These are phyloP conservation scores for Taiozyma sp. DNA, from an alignment of 1,139 yeast genomes.

Conservation along the genomic window DNA sequence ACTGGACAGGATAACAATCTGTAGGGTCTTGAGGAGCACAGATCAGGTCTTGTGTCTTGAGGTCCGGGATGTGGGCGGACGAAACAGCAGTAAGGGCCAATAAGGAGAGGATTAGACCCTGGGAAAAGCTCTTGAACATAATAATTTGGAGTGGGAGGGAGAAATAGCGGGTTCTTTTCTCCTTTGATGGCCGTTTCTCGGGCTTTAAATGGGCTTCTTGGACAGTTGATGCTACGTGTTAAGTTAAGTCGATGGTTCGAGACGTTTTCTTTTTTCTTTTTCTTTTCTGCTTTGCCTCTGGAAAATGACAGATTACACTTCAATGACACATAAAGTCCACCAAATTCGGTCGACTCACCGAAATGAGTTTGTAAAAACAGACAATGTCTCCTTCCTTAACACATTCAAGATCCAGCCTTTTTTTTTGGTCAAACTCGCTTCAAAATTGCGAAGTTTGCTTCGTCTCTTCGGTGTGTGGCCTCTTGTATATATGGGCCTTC, in stretches of 20 bases:
- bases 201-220: not conserved
- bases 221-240: not conserved
- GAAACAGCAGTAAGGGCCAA: not conserved
- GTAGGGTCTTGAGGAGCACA: conserved; percentile 32
- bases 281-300: not conserved
- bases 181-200: not conserved
- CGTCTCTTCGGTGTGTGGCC: too few species aligned
- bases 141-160: not conserved
- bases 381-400: too few species aligned
- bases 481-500: too few species aligned
- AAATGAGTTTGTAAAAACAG: too few species aligned
- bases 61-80: not conserved
- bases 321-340: not conserved
- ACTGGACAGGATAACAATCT: conserved; percentile 61
- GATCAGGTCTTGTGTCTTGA: not conserved
- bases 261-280: not conserved
- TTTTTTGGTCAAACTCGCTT: too few species aligned
- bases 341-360: too few species aligned
- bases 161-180: not conserved
- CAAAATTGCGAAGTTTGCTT: too few species aligned
- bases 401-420: too few species aligned
- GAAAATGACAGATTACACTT: not conserved
- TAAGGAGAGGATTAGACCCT: not conserved
- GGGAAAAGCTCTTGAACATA: not conserved
- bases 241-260: not conserved